These are phyloP conservation scores for Zhuliangozyma blackwelliae DNA, from an alignment of 1,139 yeast genomes.

Conservation along the genomic window DNA sequence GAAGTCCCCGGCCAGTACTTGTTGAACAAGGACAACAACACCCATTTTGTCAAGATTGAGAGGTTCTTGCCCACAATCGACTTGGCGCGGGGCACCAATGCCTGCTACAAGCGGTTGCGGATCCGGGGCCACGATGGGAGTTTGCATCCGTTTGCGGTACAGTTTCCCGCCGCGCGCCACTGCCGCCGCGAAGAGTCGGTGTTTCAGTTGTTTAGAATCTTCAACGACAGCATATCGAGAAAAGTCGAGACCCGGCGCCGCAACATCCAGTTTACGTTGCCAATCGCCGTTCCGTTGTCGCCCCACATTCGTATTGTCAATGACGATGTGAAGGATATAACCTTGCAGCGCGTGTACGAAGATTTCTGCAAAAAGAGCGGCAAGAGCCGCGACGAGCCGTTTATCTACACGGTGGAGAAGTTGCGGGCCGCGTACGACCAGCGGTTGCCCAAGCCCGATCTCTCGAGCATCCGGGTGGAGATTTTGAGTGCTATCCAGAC, in stretches of 20 bases:
- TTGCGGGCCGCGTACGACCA: conserved; percentile 92
- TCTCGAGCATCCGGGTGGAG: conserved; percentile 84
- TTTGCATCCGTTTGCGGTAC: conserved; percentile 88
- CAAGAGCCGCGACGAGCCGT: conserved; percentile 83
- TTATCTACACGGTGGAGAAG: conserved; percentile 81
- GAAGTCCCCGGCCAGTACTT: conserved; percentile 97
- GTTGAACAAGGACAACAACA: conserved; percentile 74
- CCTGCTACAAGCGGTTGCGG: conserved; percentile 86
- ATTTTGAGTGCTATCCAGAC: conserved; percentile 87
- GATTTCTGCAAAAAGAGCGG: conserved; percentile 73
- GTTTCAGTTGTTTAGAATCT: conserved; percentile 83
- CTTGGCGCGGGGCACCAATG: conserved; percentile 83
- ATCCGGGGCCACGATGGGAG: conserved; percentile 95
- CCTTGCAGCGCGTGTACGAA: conserved; percentile 86
- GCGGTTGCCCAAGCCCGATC: conserved; percentile 86
- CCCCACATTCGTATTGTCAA: conserved; percentile 92
- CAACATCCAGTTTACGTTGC: conserved; percentile 79
- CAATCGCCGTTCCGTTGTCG: conserved; percentile 88
- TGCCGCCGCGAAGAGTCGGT: conserved; percentile 95
- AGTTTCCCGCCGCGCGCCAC: conserved; percentile 96
- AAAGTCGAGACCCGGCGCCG: conserved; percentile 88
- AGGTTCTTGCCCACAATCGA: conserved; percentile 88
- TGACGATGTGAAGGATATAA: conserved; percentile 72
- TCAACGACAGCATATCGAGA: conserved; percentile 74
- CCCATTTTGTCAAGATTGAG: conserved; percentile 88